These are phyloP conservation scores for Endothia cerciana DNA, from an alignment of 2,329 filamentous ascomycete genomes.

Conservation along the genomic window DNA sequence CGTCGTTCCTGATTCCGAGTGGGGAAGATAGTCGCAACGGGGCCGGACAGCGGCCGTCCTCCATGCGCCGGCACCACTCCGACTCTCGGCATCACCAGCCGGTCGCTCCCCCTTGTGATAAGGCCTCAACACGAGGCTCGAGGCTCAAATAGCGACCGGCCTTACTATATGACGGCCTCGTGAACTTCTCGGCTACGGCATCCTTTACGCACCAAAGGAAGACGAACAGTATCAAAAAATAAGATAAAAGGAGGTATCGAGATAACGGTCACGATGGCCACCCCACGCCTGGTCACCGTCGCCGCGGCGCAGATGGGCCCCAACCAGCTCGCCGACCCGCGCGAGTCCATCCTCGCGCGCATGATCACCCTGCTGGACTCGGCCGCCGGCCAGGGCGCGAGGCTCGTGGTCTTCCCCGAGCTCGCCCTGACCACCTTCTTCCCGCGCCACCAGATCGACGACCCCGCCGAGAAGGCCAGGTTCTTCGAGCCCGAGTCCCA, in stretches of 20 bases:
- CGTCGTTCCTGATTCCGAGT: conserved; percentile 1
- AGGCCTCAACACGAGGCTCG: not conserved
- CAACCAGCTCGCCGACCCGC: conserved; percentile 45
- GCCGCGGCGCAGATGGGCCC: conserved; percentile 59
- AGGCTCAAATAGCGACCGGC: not conserved
- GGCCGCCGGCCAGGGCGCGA: conserved; percentile 48
- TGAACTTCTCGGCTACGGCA: no score
- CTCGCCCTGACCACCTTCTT: conserved; percentile 62
- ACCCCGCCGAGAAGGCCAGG: conserved; percentile 46
- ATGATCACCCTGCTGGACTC: conserved; percentile 53
- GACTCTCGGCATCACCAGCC: conserved; percentile 6
- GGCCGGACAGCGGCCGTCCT: conserved; percentile 10
- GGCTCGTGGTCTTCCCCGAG: conserved; percentile 58
- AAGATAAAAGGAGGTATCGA: not conserved
- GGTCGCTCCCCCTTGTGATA: not conserved
- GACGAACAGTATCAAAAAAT: not conserved
- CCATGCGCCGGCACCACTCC: conserved; percentile 2
- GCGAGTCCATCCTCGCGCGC: conserved; percentile 48
- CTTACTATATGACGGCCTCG: not conserved
- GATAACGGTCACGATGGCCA: conserved; percentile 7
- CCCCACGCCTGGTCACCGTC: conserved; percentile 37
- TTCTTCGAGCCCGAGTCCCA: conserved; percentile 56
- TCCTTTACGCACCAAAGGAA: no score
- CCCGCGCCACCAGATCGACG: conserved; percentile 52
- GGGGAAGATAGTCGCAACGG: conserved; percentile 17